Evolutionary conservation across 352 stramenopile species (phyloP), one percentile per base, ranked within the genome.

Genomic region (Phytopythium sindhum): DNA sequence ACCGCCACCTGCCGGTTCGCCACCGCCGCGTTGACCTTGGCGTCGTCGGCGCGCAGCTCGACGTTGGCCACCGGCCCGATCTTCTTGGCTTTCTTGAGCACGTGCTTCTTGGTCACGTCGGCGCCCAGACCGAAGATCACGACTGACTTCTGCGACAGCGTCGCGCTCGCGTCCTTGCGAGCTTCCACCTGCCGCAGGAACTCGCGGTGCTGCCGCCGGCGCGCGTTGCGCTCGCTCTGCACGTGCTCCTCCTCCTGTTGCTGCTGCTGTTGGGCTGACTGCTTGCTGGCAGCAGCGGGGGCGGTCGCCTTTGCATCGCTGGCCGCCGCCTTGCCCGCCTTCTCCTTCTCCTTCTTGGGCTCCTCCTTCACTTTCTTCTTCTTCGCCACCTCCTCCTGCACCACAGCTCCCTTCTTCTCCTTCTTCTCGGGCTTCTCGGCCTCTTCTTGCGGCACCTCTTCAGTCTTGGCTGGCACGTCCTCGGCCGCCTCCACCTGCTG

Each of bases 11-110:
- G 77, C 53, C 86, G 86, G 55, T 69, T 70, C 24, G 75, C 87
- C 12, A 14, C 42, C 42, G 42, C 4, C 42, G 42, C 42, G 44
- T 83, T 77, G 53, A 57, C 23, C 53, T 59, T 47, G 53, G 31
- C 53, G 29, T 67, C 45, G 55, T 90, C 83, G 6, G 80, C 67
- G 57, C 91, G 88, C 12, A 91, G 68, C 41, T 90, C 77, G 3
- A 92, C 72, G 21, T 75, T 86, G 9, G 63, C 64, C 11, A 84
- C 77, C 8, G 73, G 56, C 1, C 75, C 86, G 37, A 92, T 72
- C 64, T 92, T 92, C 63, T 91, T 92, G 44, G 75, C 74, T 60
- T 90, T 91, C 68, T 92, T 93, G n/a, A 76, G 78, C 51, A 95
- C 61, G 59, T 87, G 80, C 66, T 95, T 95, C 64, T 90, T 72